A percentile compares a stretch with the other conserved stretches of the same genome.
Evolutionary conservation across 805 yeast genomes (phyloP).

Genomic region (Zygosaccharomyces bailii): DNA sequence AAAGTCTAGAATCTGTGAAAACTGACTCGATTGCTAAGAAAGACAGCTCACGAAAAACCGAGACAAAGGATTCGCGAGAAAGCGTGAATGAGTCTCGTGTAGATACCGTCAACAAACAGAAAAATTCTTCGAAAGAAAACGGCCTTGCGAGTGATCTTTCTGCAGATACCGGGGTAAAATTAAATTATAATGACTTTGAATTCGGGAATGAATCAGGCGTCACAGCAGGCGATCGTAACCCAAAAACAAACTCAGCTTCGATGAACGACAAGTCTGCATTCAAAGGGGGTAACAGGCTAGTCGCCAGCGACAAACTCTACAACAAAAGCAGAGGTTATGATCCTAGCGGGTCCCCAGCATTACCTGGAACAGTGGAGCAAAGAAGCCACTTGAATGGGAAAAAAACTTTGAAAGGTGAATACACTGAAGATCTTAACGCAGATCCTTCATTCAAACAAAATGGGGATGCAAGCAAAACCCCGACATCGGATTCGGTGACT

Average conservation of each 20-base stretch:
- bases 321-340: not conserved
- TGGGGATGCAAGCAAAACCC: conserved; percentile 6
- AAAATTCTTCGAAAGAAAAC: not conserved
- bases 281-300: not conserved
- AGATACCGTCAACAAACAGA: too few species aligned
- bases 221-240: not conserved
- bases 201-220: too few species aligned
- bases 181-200: too few species aligned
- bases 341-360: not conserved
- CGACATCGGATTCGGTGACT: conserved; percentile 10
- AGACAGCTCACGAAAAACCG: too few species aligned
- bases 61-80: too few species aligned
- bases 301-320: not conserved
- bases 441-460: conserved; percentile 6
- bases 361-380: not conserved
- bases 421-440: conserved; percentile 3
- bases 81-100: too few species aligned
- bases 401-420: not conserved
- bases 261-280: not conserved
- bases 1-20: too few species aligned
- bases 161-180: too few species aligned
- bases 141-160: not conserved
- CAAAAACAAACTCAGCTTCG: not conserved
- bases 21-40: too few species aligned
- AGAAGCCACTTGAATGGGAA: not conserved